Evolutionary conservation across 164 flowering plant genomes (phyloP), one percentile per base, ranked within the genome.

Genomic region (Warburgia ugandensis): DNA sequence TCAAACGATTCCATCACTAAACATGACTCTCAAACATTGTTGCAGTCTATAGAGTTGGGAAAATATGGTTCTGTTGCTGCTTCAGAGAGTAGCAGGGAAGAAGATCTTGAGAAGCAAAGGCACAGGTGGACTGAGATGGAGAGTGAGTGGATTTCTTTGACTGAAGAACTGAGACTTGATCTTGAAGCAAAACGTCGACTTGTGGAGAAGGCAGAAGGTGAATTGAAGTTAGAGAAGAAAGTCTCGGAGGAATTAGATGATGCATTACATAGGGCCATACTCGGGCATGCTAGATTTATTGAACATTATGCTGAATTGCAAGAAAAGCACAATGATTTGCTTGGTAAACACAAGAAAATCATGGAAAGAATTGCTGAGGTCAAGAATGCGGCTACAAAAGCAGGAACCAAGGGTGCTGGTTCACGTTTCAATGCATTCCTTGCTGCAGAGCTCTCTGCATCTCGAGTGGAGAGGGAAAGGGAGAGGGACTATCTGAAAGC

Each of bases 231-330:
- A 50, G 97, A 89, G 65, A 94, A 83, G 73, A 71, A 70, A 61
- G 71, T 75, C 62, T 83, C 75, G 2, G 84, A 74, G 51, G 99
- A 94, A 69, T 69, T 94, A 59, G 86, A 86, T 64, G 99, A 89
- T 66, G 94, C 81, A 25, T 70, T 94, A 13, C 65, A 71, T 6
- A 79, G 99, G 69, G 60, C 99, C 10, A 82, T 94, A 17, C 72
- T 79, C 23, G 85, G 88, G 23, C 95, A 89, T 61, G 89, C 77
- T 27, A 77, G 86, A 75, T 69, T 86, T 62, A 67, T 91, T 16
- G 99, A 94, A 62, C 97, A 94, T 66, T 94, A 84, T 57, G 80
- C 80, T 10, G 99, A 94, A 1, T 62, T 94, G 26, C 99, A 94
- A 59, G 99, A 94, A 54, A 89, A 83, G 71, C 70, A 86, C 32